phyloP scores from a whole-genome alignment of 441 rosid species.

The Breynia disticha region DNA sequence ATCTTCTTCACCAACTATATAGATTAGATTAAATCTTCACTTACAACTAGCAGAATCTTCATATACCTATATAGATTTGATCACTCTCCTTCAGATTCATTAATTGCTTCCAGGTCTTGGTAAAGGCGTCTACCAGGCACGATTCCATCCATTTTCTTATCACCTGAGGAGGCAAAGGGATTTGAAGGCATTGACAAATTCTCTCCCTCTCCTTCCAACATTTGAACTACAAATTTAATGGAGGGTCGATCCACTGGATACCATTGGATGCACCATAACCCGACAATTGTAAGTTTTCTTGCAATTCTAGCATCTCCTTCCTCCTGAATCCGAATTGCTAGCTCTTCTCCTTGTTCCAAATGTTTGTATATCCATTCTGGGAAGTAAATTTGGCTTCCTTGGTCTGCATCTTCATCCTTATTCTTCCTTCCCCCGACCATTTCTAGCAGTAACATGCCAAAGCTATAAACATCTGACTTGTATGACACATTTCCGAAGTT shows the following conservation, averaged over 20 bases:
- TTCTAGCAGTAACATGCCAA: slow-evolving; percentile 17
- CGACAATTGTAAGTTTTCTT: slow-evolving; percentile 20
- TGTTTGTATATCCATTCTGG: slow-evolving; percentile 14
- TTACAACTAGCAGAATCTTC: no score
- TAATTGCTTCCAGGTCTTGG: slow-evolving; percentile 11
- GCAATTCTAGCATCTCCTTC: slow-evolving; percentile 18
- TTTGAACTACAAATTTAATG: slow-evolving; percentile 23
- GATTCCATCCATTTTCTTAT: slow-evolving; percentile 3
- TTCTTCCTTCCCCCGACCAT: slow-evolving; percentile 16
- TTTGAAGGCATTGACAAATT: slow-evolving; percentile 19
- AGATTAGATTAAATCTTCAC: no score
- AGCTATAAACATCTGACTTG: slow-evolving; percentile 20
- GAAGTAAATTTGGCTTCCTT: slow-evolving; percentile 8
- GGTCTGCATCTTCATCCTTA: slow-evolving; percentile 1
- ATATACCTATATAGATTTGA: no score
- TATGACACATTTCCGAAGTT: slow-evolving; percentile 19
- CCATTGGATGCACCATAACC: slow-evolving; percentile 27
- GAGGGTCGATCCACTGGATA: slow-evolving; percentile 22
- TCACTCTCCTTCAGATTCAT: slow-evolving; percentile 7
- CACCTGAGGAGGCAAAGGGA: slow-evolving; percentile 19
- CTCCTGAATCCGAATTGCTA: slow-evolving; percentile 13
- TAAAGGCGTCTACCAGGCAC: background rate
- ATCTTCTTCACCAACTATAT: no score
- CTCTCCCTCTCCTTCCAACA: slow-evolving; percentile 23
- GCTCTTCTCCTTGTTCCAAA: slow-evolving; percentile 18